A percentile compares a stretch with the other conserved stretches of the same genome.
Evolutionary conservation across 2,329 filamentous ascomycete genomes (phyloP).

Genomic region (Arthrobotrys entomopaga): DNA sequence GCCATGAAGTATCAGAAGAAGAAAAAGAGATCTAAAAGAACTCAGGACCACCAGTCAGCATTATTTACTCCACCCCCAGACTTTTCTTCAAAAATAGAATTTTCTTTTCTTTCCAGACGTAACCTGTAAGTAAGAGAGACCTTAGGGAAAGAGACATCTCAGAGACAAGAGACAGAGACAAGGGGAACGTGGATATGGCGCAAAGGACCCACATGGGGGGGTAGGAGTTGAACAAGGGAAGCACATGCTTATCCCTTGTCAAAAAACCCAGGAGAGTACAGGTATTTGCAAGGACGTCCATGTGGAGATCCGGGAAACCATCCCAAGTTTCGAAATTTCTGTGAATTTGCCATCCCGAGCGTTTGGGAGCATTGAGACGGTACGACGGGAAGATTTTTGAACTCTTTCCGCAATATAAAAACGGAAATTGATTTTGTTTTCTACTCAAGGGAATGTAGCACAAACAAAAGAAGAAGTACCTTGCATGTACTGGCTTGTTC

Average conservation of each 20-base stretch:
- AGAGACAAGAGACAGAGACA: background rate
- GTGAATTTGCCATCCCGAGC: constrained; percentile 29
- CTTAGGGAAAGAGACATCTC: background rate
- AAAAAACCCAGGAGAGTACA: background rate
- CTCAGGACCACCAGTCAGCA: constrained; percentile 7
- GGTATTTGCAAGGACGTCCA: constrained; percentile 20
- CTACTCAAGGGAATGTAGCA: constrained; percentile 4
- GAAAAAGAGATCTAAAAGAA: constrained; percentile 29
- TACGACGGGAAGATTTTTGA: constrained; percentile 49
- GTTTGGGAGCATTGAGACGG: constrained; percentile 26
- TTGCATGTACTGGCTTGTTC: constrained; percentile 33
- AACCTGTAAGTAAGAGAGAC: background rate
- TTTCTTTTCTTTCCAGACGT: background rate
- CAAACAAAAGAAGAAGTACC: constrained; percentile 7
- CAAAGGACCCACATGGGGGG: constrained; percentile 7
- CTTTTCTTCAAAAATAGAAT: constrained; percentile 25
- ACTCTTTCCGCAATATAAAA: background rate
- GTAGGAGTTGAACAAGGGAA: background rate
- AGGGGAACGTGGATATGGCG: constrained; percentile 12
- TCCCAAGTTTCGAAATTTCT: constrained; percentile 5
- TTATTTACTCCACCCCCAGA: constrained; percentile 12
- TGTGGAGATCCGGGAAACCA: constrained; percentile 28
- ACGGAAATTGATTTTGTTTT: background rate
- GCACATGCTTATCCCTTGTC: constrained; percentile 23
- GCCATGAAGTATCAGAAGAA: constrained; percentile 47